Evolutionary conservation across 2,329 filamentous ascomycete species (phyloP), one percentile per base, ranked within the genome.

Genomic region (Aureobasidium mangrovei): DNA sequence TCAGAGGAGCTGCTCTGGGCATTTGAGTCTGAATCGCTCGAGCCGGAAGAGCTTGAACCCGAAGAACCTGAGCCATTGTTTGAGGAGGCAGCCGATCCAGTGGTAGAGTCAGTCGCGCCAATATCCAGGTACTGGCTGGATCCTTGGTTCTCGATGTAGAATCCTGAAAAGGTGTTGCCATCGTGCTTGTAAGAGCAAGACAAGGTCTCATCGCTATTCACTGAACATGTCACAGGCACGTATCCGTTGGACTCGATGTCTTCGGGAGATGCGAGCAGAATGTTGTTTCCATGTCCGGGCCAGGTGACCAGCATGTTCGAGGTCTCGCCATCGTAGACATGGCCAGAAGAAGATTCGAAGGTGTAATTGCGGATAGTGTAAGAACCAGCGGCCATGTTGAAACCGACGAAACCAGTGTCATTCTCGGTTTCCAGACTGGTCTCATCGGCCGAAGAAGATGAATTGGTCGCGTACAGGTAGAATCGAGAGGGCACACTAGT

Each of bases 371-470:
- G 49, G 7, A 53, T 26, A 4, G 32, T 33, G 32, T 38, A 53
- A 4, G 49, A 40, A 12, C 5, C 9, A 18, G 2, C 7, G 38
- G 49, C 49, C 49, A 53, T 53, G 49, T 44, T 53, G 49, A 53
- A 53, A 24, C 49, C 49, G 2, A 53, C 24, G 10, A 43, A 53
- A 10, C 40, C 40, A 38, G 49, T 26, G 24, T 29, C 24, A 10
- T 18, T 38, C 40, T 53, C 39, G 7, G 49, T 53, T 10, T 53
- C 49, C 4, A 53, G 32, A 31, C 32, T 43, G 7, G 49, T 53
- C 29, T 44, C 40, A 38, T 53, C 49, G 24, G 49, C 49, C 29
- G 49, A 44, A 6, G 49, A 53, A 8, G 49, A 53, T 31, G 49
- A 53, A 7, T 53, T 53, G 39, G 49, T 43, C 4, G 40, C 49